Base-by-base conservation (phyloP, 148 eudicot genomes). In the Arbutus unedo region DNA sequence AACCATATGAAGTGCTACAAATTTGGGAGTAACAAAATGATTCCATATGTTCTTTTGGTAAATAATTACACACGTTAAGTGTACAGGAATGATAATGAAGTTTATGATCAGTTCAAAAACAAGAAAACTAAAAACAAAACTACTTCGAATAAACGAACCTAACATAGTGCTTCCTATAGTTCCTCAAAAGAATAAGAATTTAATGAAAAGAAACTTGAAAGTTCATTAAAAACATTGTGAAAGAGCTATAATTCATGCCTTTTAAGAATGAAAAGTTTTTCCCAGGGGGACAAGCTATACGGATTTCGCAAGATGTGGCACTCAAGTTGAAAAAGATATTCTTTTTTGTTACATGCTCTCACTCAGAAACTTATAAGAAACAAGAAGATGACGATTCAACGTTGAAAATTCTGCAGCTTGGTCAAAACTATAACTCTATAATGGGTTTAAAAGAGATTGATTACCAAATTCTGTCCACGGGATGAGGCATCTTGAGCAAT, bases 381-480 rank as follows among this genome's bases (percentile, higher is more conserved):
- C 11, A 68, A 43, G 8, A 71, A 71, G 21, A 71, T 41, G 21
- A 71, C 6, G 23, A 44, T 45, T 21, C 6, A 73, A 45, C 45
- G 21, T 19, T 3, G 10, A 72, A 45, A 73, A 16, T 71, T n/a
- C 78, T 49, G 53, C 51, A 49, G 7, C 51, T 72, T 56, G 14
- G 43, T 56, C 13, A 57, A 56, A 55, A 73, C 0, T 55, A 45
- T 66, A 49, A 73, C 43, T 14, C 43, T 75, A 78, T 44, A 4
- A 71, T 51, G 14, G 10, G 70, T 64, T 64, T 82, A 51, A 25
- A 18, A 49, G 16, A 62, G 71, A 49, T 3, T 50, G 38, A 86
- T 19, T 92, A 95, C 98, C 98, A 82, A 90, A 95, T 87, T 95
- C 97, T 3, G 97, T 91, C 98, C 98, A 95, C 43, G 98, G 98